Evolutionary conservation across 1,139 yeast genomes (phyloP), one percentile per base, ranked within the genome.

Genomic region (Hansenula sp.): DNA sequence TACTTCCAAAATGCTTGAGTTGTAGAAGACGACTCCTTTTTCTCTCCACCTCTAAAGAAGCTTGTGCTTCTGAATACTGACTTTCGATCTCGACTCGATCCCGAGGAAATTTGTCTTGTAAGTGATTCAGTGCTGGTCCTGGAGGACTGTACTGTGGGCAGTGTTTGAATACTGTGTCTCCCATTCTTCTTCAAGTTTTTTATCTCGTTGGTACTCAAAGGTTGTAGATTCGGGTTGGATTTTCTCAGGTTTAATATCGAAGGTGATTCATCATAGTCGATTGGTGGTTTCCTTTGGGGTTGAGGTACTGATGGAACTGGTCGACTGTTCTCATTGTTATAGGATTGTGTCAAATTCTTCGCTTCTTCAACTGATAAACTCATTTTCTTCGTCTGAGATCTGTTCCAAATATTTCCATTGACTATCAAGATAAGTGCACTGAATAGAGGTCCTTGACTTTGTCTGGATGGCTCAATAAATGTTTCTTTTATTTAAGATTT

Each of bases 1-100:
- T 79, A 81, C 55, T 81, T 81, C 84, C 85, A 79, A 52, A 76
- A 80, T 2, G 8, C 27, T 29, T 41, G 43, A 15, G 36, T 33
- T 1, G 5, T 27, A 5, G 33, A 13, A 3, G 19, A 4, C 3
- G 38, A 28, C 3, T 9, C 13, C 2, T 5, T 15, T 12, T 29
- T 37, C 5, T 31, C 27, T 16, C 38, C 38, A 11, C 19, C 11
- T 10, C 18, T 30, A 3, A 37, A 15, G 7, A 29, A 5, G 12
- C 40, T 38, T 16, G 11, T 7, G 3, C 33, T 12, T 2, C 33
- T 21, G 17, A 41, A 17, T 5, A 24, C 33, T n/a, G 41, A 40
- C 15, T 19, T 33, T 11, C 19, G 17, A 10, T 33, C 25, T 4
- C 30, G 2, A 2, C 28, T 17, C 2, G 47, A 36, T 10, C 43